A percentile compares a stretch with the other conserved stretches of the same genome.
Conservation (phyloP, 257 asterid species). For the Apocynum venetum region DNA sequence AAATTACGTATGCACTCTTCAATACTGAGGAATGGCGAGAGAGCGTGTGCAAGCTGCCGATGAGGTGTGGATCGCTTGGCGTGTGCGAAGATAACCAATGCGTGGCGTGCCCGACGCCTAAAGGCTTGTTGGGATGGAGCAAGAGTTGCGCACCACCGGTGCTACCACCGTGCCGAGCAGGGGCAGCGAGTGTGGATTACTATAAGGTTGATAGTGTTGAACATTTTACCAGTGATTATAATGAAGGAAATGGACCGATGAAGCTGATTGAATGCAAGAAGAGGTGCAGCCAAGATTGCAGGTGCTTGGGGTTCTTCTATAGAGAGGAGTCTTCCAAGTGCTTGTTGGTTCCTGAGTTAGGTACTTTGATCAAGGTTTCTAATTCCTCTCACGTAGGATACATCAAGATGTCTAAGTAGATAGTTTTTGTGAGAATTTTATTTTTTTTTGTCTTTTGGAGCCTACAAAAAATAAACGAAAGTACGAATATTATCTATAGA, state of each 20-base stretch:
- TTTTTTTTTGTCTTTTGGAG: neutral
- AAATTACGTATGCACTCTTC: constrained; percentile 11
- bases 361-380: constrained; percentile 23
- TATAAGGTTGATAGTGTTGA: constrained; percentile 35
- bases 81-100: constrained; percentile 41
- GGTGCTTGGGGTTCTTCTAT: constrained; percentile 38
- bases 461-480: neutral
- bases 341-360: constrained; percentile 35
- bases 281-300: constrained; percentile 31
- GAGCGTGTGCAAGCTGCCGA: constrained; percentile 26
- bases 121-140: constrained; percentile 47
- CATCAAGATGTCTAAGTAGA: constrained; percentile 29
- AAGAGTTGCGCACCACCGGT: constrained; percentile 27
- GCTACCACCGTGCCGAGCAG: constrained; percentile 31
- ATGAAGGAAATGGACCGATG: constrained; percentile 36
- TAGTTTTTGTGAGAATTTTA: neutral
- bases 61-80: constrained; percentile 41
- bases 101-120: constrained; percentile 41
- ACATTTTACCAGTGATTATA: constrained; percentile 34
- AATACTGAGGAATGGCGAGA: neutral
- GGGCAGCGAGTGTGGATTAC: constrained; percentile 22
- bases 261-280: constrained; percentile 27
- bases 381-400: constrained; percentile 26
- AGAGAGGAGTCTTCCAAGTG: constrained; percentile 29
- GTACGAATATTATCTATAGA: too few relatives aligned